Evolutionary conservation across 169 alveolate genomes (phyloP).

Genomic region (Eimeria acervulina): DNA sequence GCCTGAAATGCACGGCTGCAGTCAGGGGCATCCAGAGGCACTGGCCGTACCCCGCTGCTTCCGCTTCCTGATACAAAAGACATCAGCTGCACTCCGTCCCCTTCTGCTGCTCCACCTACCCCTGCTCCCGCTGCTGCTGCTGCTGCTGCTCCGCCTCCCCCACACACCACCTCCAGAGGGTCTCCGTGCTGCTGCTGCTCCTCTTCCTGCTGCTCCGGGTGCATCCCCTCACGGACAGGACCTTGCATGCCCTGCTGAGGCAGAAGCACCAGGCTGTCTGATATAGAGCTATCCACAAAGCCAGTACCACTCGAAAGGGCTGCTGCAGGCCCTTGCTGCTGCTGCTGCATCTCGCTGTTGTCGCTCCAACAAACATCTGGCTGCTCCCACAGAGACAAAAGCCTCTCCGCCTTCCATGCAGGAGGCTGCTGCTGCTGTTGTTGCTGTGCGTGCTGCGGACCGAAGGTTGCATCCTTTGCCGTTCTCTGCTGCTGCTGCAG

Average conservation of each 20-base stretch:
- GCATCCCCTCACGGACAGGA: not conserved
- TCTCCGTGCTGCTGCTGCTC: conserved; percentile 27
- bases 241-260: conserved; percentile 57
- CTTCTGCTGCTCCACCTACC: conserved; percentile 10
- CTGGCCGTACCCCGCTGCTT: conserved; percentile 33
- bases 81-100: conserved; percentile 24
- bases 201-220: conserved; percentile 35
- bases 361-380: conserved; percentile 63
- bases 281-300: conserved; percentile 43
- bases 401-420: conserved; percentile 41
- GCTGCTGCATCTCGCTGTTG: conserved; percentile 64
- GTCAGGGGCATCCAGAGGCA: conserved; percentile 53
- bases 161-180: not conserved
- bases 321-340: conserved; percentile 26
- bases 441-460: conserved; percentile 40
- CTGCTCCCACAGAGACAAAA: conserved; percentile 62
- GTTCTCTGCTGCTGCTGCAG: conserved; percentile 61
- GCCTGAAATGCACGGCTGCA: conserved; percentile 28
- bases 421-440: conserved; percentile 63
- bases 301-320: not conserved
- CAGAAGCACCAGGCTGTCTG: conserved; percentile 56
- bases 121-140: conserved; percentile 42
- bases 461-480: conserved; percentile 15
- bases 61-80: not conserved
- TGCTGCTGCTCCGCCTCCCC: conserved; percentile 10